A percentile compares a stretch with the other conserved stretches of the same genome.
Evolutionary conservation across 108 stramenopile genomes (phyloP).

Genomic region (Cyclostephanos tholiformis): DNA sequence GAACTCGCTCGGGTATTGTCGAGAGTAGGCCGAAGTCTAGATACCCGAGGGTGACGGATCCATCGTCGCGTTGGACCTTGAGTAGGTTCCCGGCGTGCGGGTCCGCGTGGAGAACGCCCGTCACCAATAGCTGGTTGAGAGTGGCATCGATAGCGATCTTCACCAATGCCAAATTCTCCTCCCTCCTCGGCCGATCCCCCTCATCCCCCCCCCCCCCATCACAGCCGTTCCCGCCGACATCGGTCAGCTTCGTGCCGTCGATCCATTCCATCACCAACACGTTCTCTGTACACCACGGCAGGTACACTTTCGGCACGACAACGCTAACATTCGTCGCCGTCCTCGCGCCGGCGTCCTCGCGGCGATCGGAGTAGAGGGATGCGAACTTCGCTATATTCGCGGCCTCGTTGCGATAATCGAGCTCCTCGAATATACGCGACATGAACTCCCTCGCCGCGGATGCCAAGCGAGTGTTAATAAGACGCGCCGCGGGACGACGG

Average conservation of each 20-base stretch:
- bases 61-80: slow-evolving; percentile 51
- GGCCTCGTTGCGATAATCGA: slow-evolving; percentile 63
- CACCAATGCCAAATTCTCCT: slow-evolving; percentile 68
- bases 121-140: slow-evolving; percentile 71
- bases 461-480: slow-evolving; percentile 58
- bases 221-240: slow-evolving; percentile 8
- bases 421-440: slow-evolving; percentile 69
- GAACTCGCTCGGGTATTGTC: slow-evolving; percentile 61
- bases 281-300: slow-evolving; percentile 59
- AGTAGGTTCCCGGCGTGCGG: slow-evolving; percentile 79
- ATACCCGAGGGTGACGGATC: slow-evolving; percentile 55
- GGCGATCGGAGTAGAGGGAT: slow-evolving; percentile 49
- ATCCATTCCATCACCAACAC: slow-evolving; percentile 77
- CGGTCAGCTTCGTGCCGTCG: slow-evolving; percentile 60
- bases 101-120: slow-evolving; percentile 74
- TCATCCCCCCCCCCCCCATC: slow-evolving; percentile 2
- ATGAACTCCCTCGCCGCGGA: slow-evolving; percentile 74
- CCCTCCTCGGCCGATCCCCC: slow-evolving; percentile 9
- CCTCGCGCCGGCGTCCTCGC: neutral
- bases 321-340: slow-evolving; percentile 43
- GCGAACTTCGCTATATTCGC: slow-evolving; percentile 53
- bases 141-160: slow-evolving; percentile 75
- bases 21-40: slow-evolving; percentile 77
- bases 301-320: slow-evolving; percentile 58
- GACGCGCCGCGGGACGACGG: slow-evolving; percentile 15